phyloP scores from a whole-genome alignment of 1,284 basidiomycete species.

The Baeospora myosura region DNA sequence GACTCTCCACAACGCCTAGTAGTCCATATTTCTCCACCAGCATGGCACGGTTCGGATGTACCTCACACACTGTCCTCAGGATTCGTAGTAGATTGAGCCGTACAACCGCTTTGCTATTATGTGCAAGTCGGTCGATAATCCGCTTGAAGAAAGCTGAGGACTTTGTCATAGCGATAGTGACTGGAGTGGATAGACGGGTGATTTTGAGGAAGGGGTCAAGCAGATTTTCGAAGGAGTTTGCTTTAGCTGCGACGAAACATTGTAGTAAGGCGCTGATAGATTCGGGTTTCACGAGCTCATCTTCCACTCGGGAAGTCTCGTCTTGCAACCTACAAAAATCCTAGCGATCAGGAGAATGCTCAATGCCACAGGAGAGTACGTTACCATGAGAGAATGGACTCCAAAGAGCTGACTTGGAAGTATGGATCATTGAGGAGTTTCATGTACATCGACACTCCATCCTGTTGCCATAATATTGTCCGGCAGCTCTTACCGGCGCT shows the following conservation, averaged over 20 bases:
- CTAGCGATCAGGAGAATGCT: slow-evolving; percentile 7
- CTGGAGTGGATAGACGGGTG: slow-evolving; percentile 67
- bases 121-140: slow-evolving; percentile 77
- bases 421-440: slow-evolving; percentile 86
- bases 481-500: slow-evolving; percentile 90
- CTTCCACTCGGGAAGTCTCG: slow-evolving; percentile 90
- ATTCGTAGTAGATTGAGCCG: slow-evolving; percentile 86
- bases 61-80: slow-evolving; percentile 80
- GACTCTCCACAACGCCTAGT: slow-evolving; percentile 66
- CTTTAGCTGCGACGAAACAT: slow-evolving; percentile 84
- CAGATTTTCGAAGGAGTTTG: slow-evolving; percentile 91
- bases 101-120: slow-evolving; percentile 80
- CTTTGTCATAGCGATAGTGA: slow-evolving; percentile 71
- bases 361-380: neutral
- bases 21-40: slow-evolving; percentile 77
- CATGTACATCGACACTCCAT: slow-evolving; percentile 78
- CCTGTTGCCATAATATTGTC: slow-evolving; percentile 82
- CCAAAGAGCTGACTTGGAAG: slow-evolving; percentile 91
- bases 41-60: slow-evolving; percentile 77
- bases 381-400: slow-evolving; percentile 88
- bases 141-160: slow-evolving; percentile 82
- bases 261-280: slow-evolving; percentile 70
- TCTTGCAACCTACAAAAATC: slow-evolving; percentile 71
- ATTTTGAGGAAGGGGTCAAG: slow-evolving; percentile 91
- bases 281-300: slow-evolving; percentile 66